Evolutionary conservation across 2,329 filamentous ascomycete genomes (phyloP).

Genomic region (Fusarium euwallaceae): DNA sequence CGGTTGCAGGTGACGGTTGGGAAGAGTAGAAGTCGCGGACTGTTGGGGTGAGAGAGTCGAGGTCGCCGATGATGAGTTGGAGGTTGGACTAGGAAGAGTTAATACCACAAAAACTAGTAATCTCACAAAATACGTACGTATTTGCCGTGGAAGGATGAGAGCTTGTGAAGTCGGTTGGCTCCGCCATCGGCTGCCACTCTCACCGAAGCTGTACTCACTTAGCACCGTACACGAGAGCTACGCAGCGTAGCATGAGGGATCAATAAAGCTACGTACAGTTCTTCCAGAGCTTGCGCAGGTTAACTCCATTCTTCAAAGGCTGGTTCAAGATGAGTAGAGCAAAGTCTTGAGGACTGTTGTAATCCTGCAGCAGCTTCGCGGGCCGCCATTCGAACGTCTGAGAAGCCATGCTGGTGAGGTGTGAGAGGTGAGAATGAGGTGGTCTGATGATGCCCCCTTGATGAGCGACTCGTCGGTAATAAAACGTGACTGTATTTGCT

Average conservation of each 20-base stretch:
- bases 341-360: conserved; percentile 52
- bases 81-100: conserved; percentile 65
- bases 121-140: conserved; percentile 53
- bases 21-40: conserved; percentile 76
- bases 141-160: conserved; percentile 58
- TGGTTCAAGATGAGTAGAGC: conserved; percentile 67
- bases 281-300: conserved; percentile 64
- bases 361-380: conserved; percentile 53
- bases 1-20: conserved; percentile 62
- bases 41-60: conserved; percentile 81
- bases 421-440: background rate
- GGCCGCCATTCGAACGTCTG: conserved; percentile 56
- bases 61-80: conserved; percentile 85
- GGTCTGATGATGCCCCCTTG: background rate
- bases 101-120: background rate
- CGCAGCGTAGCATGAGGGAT: background rate
- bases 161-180: conserved; percentile 78
- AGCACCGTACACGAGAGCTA: conserved; percentile 26
- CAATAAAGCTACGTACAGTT: conserved; percentile 55
- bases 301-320: conserved; percentile 60
- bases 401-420: conserved; percentile 37
- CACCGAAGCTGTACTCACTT: conserved; percentile 65
- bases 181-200: conserved; percentile 91
- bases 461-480: background rate
- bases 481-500: conserved; percentile 15